Percentiles rank a stretch among this genome's conserved stretches.
phyloP scores from a whole-genome alignment of 2,329 filamentous ascomycete genomes.

The Didymella arachidicola region DNA sequence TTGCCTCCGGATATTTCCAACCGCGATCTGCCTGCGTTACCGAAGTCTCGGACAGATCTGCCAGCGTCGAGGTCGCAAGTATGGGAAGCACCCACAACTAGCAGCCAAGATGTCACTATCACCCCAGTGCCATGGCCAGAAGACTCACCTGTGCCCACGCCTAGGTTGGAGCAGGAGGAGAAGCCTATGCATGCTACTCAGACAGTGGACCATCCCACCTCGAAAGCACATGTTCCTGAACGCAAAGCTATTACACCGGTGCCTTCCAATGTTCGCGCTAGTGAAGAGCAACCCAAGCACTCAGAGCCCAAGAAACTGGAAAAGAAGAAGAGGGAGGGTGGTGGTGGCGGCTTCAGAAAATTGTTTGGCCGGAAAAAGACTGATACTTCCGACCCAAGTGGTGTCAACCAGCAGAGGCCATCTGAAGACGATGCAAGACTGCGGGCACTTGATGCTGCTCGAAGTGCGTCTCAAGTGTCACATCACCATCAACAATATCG shows the following conservation, averaged over 20 bases:
- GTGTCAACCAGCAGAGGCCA: constrained; percentile 23
- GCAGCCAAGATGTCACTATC: constrained; percentile 43
- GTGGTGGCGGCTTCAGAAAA: constrained; percentile 50
- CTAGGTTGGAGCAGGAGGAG: constrained; percentile 42
- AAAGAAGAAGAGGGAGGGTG: constrained; percentile 48
- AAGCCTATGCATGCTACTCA: constrained; percentile 34
- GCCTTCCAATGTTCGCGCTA: constrained; percentile 26
- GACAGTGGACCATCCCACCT: constrained; percentile 52
- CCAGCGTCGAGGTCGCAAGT: constrained; percentile 27
- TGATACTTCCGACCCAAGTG: constrained; percentile 28
- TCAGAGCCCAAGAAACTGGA: constrained; percentile 46
- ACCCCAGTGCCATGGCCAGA: constrained; percentile 43
- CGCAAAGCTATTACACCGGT: constrained; percentile 32
- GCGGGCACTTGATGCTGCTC: constrained; percentile 31
- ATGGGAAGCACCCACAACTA: constrained; percentile 10
- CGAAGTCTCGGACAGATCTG: constrained; percentile 39
- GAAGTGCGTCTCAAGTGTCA: constrained; percentile 38
- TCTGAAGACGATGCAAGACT: constrained; percentile 31
- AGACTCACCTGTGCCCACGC: constrained; percentile 34
- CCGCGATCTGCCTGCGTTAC: constrained; percentile 54
- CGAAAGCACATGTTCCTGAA: constrained; percentile 48
- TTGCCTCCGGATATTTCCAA: constrained; percentile 41
- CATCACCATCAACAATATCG: constrained; percentile 32
- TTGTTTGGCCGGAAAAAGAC: constrained; percentile 52
- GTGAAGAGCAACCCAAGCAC: constrained; percentile 30